Evolutionary conservation across 2,329 filamentous ascomycete genomes (phyloP).

Genomic region (Colletotrichum lentis): DNA sequence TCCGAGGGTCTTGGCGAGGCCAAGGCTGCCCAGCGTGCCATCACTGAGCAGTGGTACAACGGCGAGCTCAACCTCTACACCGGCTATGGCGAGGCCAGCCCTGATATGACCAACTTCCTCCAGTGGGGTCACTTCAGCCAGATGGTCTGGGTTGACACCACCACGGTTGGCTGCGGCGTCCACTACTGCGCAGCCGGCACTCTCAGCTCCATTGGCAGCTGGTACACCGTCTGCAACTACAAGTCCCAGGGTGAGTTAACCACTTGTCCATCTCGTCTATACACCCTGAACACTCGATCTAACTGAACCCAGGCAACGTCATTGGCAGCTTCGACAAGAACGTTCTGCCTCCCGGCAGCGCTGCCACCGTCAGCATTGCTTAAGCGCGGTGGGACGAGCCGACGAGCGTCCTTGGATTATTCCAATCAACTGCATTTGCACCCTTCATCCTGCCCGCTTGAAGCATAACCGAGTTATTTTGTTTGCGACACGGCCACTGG

Average conservation of each 20-base stretch:
- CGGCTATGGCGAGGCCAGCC: slow-evolving; percentile 67
- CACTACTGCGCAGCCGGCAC: slow-evolving; percentile 68
- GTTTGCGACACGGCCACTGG: slow-evolving; percentile 32
- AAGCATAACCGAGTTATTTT: slow-evolving; percentile 23
- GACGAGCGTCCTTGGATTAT: slow-evolving; percentile 9
- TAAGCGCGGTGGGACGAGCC: slow-evolving; percentile 24
- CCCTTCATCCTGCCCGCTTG: slow-evolving; percentile 22
- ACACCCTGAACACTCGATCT: slow-evolving; percentile 22
- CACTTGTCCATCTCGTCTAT: not conserved
- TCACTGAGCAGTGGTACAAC: slow-evolving; percentile 91
- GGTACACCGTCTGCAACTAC: slow-evolving; percentile 92
- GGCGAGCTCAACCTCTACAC: slow-evolving; percentile 68
- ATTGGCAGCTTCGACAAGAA: slow-evolving; percentile 60
- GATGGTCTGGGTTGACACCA: slow-evolving; percentile 53
- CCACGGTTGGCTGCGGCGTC: slow-evolving; percentile 66
- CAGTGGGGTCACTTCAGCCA: slow-evolving; percentile 66
- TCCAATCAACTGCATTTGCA: slow-evolving; percentile 27
- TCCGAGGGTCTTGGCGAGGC: slow-evolving; percentile 56
- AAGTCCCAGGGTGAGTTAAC: slow-evolving; percentile 70
- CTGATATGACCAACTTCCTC: slow-evolving; percentile 69
- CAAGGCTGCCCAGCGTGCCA: slow-evolving; percentile 69
- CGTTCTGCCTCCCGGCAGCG: slow-evolving; percentile 54
- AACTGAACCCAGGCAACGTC: slow-evolving; percentile 57
- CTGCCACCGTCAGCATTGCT: slow-evolving; percentile 42
- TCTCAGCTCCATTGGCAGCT: slow-evolving; percentile 62